A percentile compares a stretch with the other conserved stretches of the same genome.
Conservation (phyloP, 1,284 basidiomycete genomes). For the Fomitopsis palustris region DNA sequence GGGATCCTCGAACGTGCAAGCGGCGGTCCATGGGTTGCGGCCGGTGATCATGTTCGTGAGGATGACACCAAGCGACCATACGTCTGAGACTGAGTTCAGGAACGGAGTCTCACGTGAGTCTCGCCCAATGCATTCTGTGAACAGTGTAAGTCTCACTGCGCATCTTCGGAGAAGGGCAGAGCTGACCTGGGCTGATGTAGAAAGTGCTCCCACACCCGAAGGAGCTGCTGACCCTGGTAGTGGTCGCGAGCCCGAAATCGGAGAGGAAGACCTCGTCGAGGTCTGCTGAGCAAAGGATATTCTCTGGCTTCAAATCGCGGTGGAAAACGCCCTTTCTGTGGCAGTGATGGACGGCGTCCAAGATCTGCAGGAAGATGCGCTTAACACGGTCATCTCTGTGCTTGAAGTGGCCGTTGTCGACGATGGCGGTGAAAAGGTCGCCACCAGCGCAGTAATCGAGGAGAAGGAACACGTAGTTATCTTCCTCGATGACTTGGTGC, state of each 20-base stretch:
- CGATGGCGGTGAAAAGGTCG: conserved; percentile 66
- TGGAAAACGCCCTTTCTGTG: conserved; percentile 60
- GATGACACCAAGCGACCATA: conserved; percentile 70
- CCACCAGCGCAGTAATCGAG: conserved; percentile 61
- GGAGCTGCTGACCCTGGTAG: conserved; percentile 41
- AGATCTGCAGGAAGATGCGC: conserved; percentile 50
- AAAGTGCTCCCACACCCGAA: conserved; percentile 53
- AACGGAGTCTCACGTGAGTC: conserved; percentile 36
- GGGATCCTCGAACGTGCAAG: conserved; percentile 43
- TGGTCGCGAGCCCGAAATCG: conserved; percentile 71
- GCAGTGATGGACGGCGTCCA: conserved; percentile 60
- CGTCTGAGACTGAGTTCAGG: conserved; percentile 54
- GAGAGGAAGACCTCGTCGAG: conserved; percentile 49
- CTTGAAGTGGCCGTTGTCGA: conserved; percentile 43
- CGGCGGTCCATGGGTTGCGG: conserved; percentile 67
- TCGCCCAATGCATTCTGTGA: conserved; percentile 50
- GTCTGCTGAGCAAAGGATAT: conserved; percentile 50
- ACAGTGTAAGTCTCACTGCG: conserved; percentile 2
- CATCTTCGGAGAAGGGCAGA: background rate
- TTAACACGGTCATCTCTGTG: conserved; percentile 45
- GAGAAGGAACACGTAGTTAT: conserved; percentile 54
- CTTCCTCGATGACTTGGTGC: conserved; percentile 55
- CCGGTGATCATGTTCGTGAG: conserved; percentile 66
- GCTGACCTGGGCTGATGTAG: conserved; percentile 58
- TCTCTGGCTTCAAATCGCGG: conserved; percentile 73